Evolutionary conservation across 306 rosid genomes (phyloP).

Genomic region (Comarum palustre): DNA sequence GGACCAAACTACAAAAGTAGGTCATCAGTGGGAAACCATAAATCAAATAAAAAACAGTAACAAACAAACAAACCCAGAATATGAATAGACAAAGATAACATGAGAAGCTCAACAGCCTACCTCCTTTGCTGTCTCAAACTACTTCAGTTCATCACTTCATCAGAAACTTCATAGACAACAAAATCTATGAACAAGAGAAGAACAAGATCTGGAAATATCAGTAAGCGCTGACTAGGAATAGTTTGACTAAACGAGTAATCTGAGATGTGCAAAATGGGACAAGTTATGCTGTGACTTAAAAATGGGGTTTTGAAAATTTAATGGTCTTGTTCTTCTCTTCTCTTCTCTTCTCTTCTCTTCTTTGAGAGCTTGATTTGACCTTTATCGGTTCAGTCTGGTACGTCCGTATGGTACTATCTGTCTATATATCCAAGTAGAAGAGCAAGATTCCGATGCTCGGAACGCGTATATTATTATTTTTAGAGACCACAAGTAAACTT

Average conservation of each 20-base stretch:
- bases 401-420: too few relatives aligned
- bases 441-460: neutral
- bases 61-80: neutral
- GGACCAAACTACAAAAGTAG: neutral
- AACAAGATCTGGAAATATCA: neutral
- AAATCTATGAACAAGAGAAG: neutral
- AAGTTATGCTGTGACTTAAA: neutral
- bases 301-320: neutral
- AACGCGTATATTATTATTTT: neutral
- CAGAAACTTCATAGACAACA: neutral
- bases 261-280: neutral
- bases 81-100: neutral
- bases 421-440: neutral
- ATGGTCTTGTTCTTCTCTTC: neutral
- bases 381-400: neutral
- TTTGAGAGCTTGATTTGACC: neutral
- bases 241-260: neutral
- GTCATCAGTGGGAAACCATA: constrained; percentile 7
- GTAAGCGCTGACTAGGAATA: neutral
- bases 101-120: neutral
- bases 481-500: neutral
- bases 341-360: neutral
- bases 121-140: neutral
- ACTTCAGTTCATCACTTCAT: neutral
- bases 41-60: neutral